Evolutionary conservation across 169 alveolate species (phyloP).

Genomic region (Plasmodium adleri): DNA sequence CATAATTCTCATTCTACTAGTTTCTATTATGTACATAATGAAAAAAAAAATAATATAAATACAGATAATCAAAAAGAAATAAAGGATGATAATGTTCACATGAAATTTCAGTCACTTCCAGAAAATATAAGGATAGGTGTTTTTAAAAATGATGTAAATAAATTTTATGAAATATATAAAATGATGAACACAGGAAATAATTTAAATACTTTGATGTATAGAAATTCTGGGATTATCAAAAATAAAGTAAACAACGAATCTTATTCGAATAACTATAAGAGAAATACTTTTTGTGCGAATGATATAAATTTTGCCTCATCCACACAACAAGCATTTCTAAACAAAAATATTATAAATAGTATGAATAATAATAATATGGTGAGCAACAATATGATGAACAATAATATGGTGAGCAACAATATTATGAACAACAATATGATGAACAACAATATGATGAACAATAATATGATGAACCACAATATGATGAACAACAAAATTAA

Average conservation of each 20-base stretch:
- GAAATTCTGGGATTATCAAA: slow-evolving; percentile 8
- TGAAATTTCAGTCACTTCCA: neutral
- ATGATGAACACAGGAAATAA: slow-evolving; percentile 4
- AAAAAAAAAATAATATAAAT: too few species aligned
- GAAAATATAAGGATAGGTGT: slow-evolving; percentile 7
- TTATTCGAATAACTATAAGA: slow-evolving; percentile 18
- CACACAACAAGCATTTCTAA: neutral
- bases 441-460: neutral
- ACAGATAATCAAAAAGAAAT: neutral
- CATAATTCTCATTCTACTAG: neutral
- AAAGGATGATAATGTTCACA: neutral
- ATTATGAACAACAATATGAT: neutral
- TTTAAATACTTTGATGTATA: neutral
- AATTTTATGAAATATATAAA: slow-evolving; percentile 18
- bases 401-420: neutral
- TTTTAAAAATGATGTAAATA: slow-evolving; percentile 10
- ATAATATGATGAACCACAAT: neutral
- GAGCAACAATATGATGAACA: slow-evolving; percentile 1
- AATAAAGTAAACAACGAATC: neutral
- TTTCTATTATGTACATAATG: too few species aligned
- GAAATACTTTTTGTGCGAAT: slow-evolving; percentile 42
- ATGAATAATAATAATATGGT: neutral
- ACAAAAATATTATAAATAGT: neutral
- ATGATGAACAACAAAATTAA: neutral
- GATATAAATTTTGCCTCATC: neutral